phyloP scores from a whole-genome alignment of 192 early-diverging fungal genomes.

The Entomortierella parvispora region DNA sequence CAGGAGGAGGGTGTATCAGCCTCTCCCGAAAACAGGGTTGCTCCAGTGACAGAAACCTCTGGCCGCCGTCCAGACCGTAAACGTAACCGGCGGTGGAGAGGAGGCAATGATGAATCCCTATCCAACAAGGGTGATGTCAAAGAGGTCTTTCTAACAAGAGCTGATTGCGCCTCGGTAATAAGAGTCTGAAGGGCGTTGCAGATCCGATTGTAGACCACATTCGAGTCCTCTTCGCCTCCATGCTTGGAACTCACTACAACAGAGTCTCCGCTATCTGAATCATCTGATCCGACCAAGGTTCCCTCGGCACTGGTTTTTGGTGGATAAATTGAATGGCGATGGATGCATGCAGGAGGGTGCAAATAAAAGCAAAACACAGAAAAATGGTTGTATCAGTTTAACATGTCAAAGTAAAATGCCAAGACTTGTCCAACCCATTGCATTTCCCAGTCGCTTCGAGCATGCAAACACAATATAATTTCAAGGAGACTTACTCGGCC shows the following conservation, averaged over 20 bases:
- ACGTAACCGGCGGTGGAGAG: not conserved
- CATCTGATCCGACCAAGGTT: constrained; percentile 38
- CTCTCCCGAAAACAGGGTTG: too few relatives aligned
- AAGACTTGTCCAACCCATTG: not conserved
- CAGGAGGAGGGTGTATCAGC: too few relatives aligned
- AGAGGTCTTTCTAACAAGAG: constrained; percentile 14
- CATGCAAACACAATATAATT: too few relatives aligned
- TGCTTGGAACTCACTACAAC: constrained; percentile 23
- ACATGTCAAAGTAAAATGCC: too few relatives aligned
- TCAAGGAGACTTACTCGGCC: constrained; percentile 46
- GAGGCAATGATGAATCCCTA: not conserved
- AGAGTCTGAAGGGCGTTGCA: constrained; percentile 26
- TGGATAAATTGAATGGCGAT: too few relatives aligned
- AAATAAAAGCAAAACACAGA: too few relatives aligned
- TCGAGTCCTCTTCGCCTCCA: constrained; percentile 24
- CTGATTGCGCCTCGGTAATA: constrained; percentile 30
- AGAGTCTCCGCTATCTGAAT: constrained; percentile 32
- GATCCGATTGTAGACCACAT: constrained; percentile 39
- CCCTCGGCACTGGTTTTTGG: constrained; percentile 52
- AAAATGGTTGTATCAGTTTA: too few relatives aligned
- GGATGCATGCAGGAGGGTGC: too few relatives aligned
- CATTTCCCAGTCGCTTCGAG: too few relatives aligned
- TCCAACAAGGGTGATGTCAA: not conserved
- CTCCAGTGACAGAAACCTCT: too few relatives aligned
- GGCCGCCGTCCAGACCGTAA: too few relatives aligned